Evolutionary conservation across 1,284 basidiomycete species (phyloP).

Genomic region (Trametes polyzona): DNA sequence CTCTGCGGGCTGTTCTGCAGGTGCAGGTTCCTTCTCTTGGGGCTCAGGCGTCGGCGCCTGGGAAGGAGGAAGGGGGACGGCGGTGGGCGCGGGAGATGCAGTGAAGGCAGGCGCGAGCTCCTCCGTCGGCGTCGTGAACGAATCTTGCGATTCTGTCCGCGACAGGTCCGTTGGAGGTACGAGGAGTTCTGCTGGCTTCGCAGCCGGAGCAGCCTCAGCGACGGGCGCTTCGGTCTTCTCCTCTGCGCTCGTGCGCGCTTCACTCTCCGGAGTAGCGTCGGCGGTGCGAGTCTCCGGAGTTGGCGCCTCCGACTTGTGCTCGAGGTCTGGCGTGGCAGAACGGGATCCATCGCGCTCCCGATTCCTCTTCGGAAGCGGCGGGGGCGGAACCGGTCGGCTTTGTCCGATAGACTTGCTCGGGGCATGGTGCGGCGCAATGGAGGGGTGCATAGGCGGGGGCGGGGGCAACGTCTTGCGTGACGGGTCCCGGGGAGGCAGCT

Average conservation of each 20-base stretch:
- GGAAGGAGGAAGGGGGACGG: constrained; percentile 50
- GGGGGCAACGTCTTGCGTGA: constrained; percentile 35
- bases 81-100: constrained; percentile 25
- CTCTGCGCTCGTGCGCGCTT: background rate
- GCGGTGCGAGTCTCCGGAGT: background rate
- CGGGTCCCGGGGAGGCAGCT: constrained; percentile 26
- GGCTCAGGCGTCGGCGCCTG: constrained; percentile 26
- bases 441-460: constrained; percentile 46
- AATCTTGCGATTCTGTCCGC: constrained; percentile 29
- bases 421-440: constrained; percentile 24
- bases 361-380: constrained; percentile 31
- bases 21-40: background rate
- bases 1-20: background rate
- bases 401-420: constrained; percentile 9
- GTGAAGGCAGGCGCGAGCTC: constrained; percentile 27
- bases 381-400: constrained; percentile 21
- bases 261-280: background rate
- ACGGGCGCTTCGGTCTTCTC: background rate
- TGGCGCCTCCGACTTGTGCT: background rate
- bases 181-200: background rate
- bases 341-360: constrained; percentile 15
- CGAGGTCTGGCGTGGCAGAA: constrained; percentile 4
- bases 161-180: constrained; percentile 14
- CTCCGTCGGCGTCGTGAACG: constrained; percentile 40
- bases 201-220: background rate